Base-by-base conservation (phyloP, 345 rosid species). In the Boechera retrofracta region DNA sequence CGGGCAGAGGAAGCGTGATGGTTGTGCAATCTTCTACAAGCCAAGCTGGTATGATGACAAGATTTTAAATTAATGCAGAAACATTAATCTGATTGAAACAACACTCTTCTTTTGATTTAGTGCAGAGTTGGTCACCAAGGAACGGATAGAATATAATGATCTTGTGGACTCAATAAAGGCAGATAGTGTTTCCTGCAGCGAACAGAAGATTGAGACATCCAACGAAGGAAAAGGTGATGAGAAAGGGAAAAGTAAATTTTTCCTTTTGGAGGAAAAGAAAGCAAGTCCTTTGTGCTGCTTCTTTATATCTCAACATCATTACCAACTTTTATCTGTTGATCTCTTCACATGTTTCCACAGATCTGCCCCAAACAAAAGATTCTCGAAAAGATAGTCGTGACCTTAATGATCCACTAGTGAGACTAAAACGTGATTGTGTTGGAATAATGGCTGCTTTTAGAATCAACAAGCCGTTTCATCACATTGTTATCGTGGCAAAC, bases 381-480 rank as follows among this genome's bases (percentile, higher is more conserved):
- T 47, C 76, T 79, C 65, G 71, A 13, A 73, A 84, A 79, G 86
- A 83, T 62, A 79, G 55, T 56, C 91, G 91, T 74, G 98, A 96
- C 87, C 89, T 89, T 59, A 82, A 85, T 78, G 98, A 95, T 74
- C 97, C 91, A 64, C 68, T 63, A 45, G 86, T 92, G 72, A 87
- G 98, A 85, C 83, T 91, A 54, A 89, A 86, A 75, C 96, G 96
- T 0, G 93, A 95, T 69, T 92, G 97, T 80, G 96, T 95, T 60
- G 99, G 97, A 74, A 85, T 91, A 62, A 86, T 91, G 93, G 91
- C 94, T 82, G 99, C 97, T 70, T 91, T 92, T 71, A 86, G 77
- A 83, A 85, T 95, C 81, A 88, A 80, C 54, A 82, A 87, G 75
- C 81, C 82, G 21, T 86, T 84, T 76, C 80, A 72, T 65, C 89